Evolutionary conservation across 2,329 filamentous ascomycete genomes (phyloP).

Genomic region (Onygenales sp.): DNA sequence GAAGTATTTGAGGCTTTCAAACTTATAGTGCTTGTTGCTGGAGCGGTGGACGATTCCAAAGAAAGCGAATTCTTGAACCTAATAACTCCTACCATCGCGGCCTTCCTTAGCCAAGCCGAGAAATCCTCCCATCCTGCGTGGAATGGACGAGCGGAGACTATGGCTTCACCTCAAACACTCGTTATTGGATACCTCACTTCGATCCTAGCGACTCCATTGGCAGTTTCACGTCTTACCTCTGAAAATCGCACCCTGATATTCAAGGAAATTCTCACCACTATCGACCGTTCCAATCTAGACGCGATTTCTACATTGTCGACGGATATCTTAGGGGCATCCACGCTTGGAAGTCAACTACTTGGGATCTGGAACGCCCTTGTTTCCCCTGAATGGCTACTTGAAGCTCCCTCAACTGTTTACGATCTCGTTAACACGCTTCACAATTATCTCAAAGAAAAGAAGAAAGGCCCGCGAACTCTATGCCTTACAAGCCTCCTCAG

Average conservation of each 20-base stretch:
- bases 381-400: constrained; percentile 31
- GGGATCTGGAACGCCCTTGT: constrained; percentile 29
- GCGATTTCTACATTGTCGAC: neutral
- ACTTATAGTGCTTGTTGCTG: constrained; percentile 19
- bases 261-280: constrained; percentile 19
- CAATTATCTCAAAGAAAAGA: constrained; percentile 22
- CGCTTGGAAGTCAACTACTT: constrained; percentile 15
- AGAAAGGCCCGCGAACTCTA: constrained; percentile 16
- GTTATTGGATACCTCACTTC: constrained; percentile 25
- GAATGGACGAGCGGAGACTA: constrained; percentile 28
- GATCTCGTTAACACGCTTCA: constrained; percentile 27
- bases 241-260: constrained; percentile 25
- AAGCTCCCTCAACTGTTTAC: constrained; percentile 22
- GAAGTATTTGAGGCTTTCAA: constrained; percentile 30
- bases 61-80: constrained; percentile 15
- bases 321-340: neutral
- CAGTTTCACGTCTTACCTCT: constrained; percentile 20
- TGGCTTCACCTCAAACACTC: constrained; percentile 19
- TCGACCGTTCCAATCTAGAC: neutral
- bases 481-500: constrained; percentile 27
- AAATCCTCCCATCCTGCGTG: constrained; percentile 21
- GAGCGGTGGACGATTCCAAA: constrained; percentile 13
- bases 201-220: constrained; percentile 21
- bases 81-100: constrained; percentile 9
- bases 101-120: constrained; percentile 14